A percentile compares a stretch with the other conserved stretches of the same genome.
phyloP scores from a whole-genome alignment of 345 rosid species.

The Bruguiera sexangula region DNA sequence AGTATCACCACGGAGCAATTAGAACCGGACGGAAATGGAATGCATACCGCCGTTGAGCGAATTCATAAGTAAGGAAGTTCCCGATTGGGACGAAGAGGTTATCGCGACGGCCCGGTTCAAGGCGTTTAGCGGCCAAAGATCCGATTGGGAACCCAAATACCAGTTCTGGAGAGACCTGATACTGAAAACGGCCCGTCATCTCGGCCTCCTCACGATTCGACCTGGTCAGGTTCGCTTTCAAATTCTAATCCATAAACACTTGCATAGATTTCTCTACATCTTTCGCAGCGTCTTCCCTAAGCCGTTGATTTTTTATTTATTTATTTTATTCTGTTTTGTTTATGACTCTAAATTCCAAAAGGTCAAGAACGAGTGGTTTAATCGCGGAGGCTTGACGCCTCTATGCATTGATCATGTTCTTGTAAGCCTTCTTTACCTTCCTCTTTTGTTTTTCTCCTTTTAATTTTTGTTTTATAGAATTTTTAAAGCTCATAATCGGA shows the following conservation, averaged over 20 bases:
- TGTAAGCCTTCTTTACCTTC: constrained; percentile 38
- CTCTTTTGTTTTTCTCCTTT: neutral
- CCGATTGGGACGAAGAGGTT: constrained; percentile 82
- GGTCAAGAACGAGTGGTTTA: constrained; percentile 72
- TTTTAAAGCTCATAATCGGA: neutral
- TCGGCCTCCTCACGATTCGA: constrained; percentile 41
- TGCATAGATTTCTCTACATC: neutral
- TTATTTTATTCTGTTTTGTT: neutral
- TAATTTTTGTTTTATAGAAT: neutral
- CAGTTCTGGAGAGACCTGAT: constrained; percentile 79
- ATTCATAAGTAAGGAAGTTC: constrained; percentile 56
- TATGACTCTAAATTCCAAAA: constrained; percentile 8
- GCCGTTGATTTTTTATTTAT: constrained; percentile 4
- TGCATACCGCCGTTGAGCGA: constrained; percentile 30
- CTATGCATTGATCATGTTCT: constrained; percentile 75
- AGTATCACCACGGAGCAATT: neutral
- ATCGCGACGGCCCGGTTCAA: constrained; percentile 74
- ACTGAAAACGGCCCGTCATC: constrained; percentile 50
- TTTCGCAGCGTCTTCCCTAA: neutral
- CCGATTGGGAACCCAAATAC: constrained; percentile 78
- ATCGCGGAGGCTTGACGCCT: constrained; percentile 73
- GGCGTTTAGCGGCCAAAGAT: constrained; percentile 85
- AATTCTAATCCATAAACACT: neutral
- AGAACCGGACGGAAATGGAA: constrained; percentile 37
- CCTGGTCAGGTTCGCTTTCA: constrained; percentile 56